Evolutionary conservation across 345 rosid species (phyloP), one percentile per base, ranked within the genome.

Genomic region (Eucalyptus paniculata): DNA sequence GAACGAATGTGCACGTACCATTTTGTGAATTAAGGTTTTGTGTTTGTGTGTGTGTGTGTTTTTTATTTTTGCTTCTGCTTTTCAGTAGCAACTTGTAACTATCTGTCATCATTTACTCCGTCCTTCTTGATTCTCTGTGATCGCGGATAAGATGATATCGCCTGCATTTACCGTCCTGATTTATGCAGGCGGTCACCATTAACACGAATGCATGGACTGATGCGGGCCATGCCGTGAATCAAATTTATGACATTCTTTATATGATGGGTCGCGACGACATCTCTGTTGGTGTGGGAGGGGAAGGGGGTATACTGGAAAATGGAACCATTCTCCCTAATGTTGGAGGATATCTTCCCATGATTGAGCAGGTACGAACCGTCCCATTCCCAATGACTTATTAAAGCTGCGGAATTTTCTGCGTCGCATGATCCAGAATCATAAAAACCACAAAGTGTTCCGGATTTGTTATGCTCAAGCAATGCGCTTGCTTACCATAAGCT

Each of bases 231-330:
- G 92, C 95, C n/a, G 96, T 95, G 94, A 96, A 96, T 90, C 98
- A 97, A 19, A 86, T 96, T 7, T 96, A 97, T 87, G 99, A 97
- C 93, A 37, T 97, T n/a, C 94, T 97, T 88, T 96, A 95, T 94
- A 97, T 97, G 99, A 97, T 97, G 99, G 95, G 81, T 49, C 97
- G 99, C 3, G 97, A 97, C 23, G 97, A 96, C 88, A 91, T 97
- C 26, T 62, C 96, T 3, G 96, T 97, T 32, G 99, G 99, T 50
- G 95, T 96, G 7, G 99, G 99, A 62, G 99, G 99, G 6, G 99
- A 97, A 54, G 99, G 99, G 88, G 98, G 96, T 30, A 93, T 97
- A n/a, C 91, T 91, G 12, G 93, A 91, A 42, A 93, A 96, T 82
- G 97, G 99, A 21, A 94, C 96, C 89, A 92, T 96, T 50, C 94